phyloP scores from a whole-genome alignment of 2,329 filamentous ascomycete genomes.

The Phoma herbarum region DNA sequence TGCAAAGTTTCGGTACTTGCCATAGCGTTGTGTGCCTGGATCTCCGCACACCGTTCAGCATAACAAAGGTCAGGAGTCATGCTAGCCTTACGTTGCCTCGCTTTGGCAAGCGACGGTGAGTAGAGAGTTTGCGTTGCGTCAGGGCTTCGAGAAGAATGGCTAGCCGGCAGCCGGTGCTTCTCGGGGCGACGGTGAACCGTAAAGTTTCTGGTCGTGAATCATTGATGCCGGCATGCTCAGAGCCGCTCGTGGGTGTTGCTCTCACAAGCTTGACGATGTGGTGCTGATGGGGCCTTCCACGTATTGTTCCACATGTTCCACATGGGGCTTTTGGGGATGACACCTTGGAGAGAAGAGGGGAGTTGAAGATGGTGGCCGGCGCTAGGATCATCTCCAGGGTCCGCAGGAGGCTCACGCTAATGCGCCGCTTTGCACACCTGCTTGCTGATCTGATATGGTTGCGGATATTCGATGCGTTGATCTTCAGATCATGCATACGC shows the following conservation, averaged over 20 bases:
- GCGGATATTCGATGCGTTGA: background rate
- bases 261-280: conserved; percentile 15
- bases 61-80: conserved; percentile 10
- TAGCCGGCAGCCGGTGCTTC: background rate
- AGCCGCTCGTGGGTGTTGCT: background rate
- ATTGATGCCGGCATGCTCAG: background rate
- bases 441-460: conserved; percentile 2
- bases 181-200: conserved; percentile 6
- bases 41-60: background rate
- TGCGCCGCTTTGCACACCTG: background rate
- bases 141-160: conserved; percentile 1
- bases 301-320: conserved; percentile 17
- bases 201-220: background rate
- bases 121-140: background rate
- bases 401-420: conserved; percentile 4
- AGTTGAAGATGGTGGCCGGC: background rate
- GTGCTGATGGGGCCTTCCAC: conserved; percentile 5
- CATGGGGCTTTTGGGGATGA: conserved; percentile 4
- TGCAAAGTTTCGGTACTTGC: conserved; percentile 3
- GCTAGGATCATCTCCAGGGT: background rate
- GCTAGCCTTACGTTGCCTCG: conserved; percentile 9
- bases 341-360: background rate
- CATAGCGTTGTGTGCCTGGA: conserved; percentile 4
- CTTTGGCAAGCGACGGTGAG: background rate
- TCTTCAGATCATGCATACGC: conserved; percentile 3